Percentiles rank a stretch among this genome's conserved stretches.
phyloP scores from a whole-genome alignment of 306 rosid species.

The Vicia villosa region DNA sequence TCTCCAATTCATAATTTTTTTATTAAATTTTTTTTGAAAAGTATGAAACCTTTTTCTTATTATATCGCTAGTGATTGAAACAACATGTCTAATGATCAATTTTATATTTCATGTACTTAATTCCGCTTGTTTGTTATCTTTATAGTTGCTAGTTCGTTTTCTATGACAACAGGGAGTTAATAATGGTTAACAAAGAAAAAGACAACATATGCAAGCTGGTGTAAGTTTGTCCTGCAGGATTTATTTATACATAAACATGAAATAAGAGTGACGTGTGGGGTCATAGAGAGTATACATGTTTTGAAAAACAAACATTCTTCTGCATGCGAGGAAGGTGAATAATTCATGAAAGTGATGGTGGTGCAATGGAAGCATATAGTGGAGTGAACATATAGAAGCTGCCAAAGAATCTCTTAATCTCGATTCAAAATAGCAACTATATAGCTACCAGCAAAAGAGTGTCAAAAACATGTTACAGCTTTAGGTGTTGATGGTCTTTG shows the following conservation, averaged over 20 bases:
- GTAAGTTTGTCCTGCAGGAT: conserved; percentile 28
- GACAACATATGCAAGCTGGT: conserved; percentile 41
- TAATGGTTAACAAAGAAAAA: conserved; percentile 29
- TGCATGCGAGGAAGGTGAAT: conserved; percentile 47
- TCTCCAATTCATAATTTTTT: no score
- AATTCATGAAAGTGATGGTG: conserved; percentile 37
- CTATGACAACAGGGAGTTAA: conserved; percentile 4
- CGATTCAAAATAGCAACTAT: neutral
- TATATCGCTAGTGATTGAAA: no score
- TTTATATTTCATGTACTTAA: no score
- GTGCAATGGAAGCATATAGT: neutral
- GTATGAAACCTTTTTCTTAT: no score
- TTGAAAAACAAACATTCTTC: conserved; percentile 43
- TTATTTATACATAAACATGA: neutral
- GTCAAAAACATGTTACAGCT: conserved; percentile 48
- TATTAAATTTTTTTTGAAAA: no score
- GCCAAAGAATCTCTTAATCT: conserved; percentile 46
- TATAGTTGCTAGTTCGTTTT: no score
- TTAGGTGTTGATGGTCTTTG: conserved; percentile 36
- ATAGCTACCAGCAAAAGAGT: conserved; percentile 31
- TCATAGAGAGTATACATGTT: conserved; percentile 28
- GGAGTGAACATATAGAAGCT: conserved; percentile 37
- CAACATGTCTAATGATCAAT: no score
- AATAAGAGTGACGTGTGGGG: conserved; percentile 35
- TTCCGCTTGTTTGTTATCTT: no score